phyloP scores from a whole-genome alignment of 2,329 filamentous ascomycete genomes.

The Fusarium piperis region DNA sequence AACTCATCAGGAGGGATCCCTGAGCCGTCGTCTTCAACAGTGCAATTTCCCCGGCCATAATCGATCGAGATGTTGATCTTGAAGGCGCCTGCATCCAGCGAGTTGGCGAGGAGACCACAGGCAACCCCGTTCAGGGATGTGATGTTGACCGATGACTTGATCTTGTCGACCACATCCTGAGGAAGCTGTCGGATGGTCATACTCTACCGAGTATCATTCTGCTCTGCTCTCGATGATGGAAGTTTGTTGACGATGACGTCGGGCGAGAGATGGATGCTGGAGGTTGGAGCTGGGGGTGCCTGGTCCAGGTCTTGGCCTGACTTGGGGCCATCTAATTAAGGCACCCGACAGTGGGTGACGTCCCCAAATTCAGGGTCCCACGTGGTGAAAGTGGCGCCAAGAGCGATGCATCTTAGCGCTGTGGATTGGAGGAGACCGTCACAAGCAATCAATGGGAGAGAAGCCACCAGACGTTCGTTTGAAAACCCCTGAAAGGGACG shows the following conservation, averaged over 20 bases:
- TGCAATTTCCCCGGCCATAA: conserved; percentile 78
- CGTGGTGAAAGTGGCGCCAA: conserved; percentile 37
- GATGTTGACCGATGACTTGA: conserved; percentile 86
- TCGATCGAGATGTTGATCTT: conserved; percentile 78
- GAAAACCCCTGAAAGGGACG: neutral
- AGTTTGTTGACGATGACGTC: conserved; percentile 25
- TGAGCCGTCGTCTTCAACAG: conserved; percentile 83
- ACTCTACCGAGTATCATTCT: conserved; percentile 39
- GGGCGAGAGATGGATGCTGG: neutral
- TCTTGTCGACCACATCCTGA: conserved; percentile 75
- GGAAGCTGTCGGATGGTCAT: conserved; percentile 78
- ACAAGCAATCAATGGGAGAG: conserved; percentile 6
- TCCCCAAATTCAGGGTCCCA: conserved; percentile 35
- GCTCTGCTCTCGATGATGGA: neutral
- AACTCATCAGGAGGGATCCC: conserved; percentile 84
- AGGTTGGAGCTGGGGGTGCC: conserved; percentile 9
- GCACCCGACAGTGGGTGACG: conserved; percentile 26
- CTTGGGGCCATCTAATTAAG: conserved; percentile 29
- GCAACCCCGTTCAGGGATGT: conserved; percentile 77
- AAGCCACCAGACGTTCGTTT: conserved; percentile 12
- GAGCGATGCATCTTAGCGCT: conserved; percentile 24
- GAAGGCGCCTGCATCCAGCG: conserved; percentile 80
- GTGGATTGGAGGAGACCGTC: conserved; percentile 8
- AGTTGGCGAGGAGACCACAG: conserved; percentile 80
- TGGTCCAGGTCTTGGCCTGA: conserved; percentile 1